Evolutionary conservation across 805 yeast species (phyloP).

Genomic region (Saturnispora quitensis): DNA sequence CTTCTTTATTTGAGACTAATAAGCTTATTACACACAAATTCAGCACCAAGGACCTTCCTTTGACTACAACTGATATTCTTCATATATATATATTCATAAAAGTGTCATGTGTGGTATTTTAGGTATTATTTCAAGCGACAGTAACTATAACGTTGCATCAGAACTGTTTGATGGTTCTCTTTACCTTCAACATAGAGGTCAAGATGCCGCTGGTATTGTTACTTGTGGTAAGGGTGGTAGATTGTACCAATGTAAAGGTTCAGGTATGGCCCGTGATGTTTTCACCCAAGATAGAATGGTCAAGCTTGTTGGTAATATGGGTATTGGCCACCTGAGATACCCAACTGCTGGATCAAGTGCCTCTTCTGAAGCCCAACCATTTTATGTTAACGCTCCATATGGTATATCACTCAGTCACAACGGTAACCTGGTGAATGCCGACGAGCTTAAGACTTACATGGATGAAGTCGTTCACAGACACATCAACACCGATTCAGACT

Average conservation of each 20-base stretch:
- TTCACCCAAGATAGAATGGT: constrained; percentile 75
- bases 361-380: constrained; percentile 96
- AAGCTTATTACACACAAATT: neutral
- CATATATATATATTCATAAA: neutral
- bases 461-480: constrained; percentile 95
- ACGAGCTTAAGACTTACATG: constrained; percentile 63
- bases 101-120: constrained; percentile 83
- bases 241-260: constrained; percentile 94
- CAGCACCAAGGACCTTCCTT: neutral
- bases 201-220: constrained; percentile 98
- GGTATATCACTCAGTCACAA: constrained; percentile 88
- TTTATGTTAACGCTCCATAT: constrained; percentile 94
- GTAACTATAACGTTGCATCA: constrained; percentile 64
- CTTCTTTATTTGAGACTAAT: neutral
- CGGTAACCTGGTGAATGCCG: constrained; percentile 89
- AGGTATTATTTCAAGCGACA: constrained; percentile 79
- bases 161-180: constrained; percentile 89
- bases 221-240: constrained; percentile 93
- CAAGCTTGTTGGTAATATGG: constrained; percentile 87
- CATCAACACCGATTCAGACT: constrained; percentile 93
- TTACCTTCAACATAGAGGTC: constrained; percentile 94
- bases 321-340: constrained; percentile 87
- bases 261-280: constrained; percentile 97
- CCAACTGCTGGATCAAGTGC: constrained; percentile 98
- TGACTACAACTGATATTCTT: neutral